Conservation (phyloP, 306 rosid genomes). For the Quercus cerris region DNA sequence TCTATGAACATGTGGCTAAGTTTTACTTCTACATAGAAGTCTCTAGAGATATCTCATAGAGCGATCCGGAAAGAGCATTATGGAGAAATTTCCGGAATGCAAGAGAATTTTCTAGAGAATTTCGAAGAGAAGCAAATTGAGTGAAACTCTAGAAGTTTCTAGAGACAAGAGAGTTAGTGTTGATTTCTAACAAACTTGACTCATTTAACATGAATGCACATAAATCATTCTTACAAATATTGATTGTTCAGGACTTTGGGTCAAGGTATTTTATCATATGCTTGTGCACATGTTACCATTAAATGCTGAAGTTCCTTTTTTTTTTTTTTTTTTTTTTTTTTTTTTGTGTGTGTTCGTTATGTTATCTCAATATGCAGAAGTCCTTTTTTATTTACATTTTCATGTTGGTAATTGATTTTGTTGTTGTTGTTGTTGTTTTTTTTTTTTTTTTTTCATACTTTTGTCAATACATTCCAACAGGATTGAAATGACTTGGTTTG, state of each 20-base stretch:
- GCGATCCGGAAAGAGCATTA: too few relatives aligned
- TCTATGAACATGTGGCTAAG: too few relatives aligned
- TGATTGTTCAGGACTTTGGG: constrained; percentile 92
- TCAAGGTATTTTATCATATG: constrained; percentile 50
- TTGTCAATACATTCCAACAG: constrained; percentile 38
- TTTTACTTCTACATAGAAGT: too few relatives aligned
- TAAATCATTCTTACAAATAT: constrained; percentile 89
- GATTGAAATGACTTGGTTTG: constrained; percentile 72
- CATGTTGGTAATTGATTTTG: too few relatives aligned
- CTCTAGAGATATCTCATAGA: too few relatives aligned
- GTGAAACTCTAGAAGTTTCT: too few relatives aligned
- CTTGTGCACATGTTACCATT: not conserved
- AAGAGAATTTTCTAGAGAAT: too few relatives aligned
- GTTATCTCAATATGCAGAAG: not conserved
- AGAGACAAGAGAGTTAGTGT: too few relatives aligned
- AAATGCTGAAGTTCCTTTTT: not conserved
- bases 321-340: not conserved
- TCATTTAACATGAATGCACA: constrained; percentile 97
- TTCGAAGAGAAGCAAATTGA: too few relatives aligned
- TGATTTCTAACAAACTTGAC: constrained; percentile 13
- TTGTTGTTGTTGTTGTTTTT: not conserved
- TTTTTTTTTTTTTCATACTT: not conserved
- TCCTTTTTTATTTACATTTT: too few relatives aligned
- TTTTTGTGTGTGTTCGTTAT: not conserved
- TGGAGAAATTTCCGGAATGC: too few relatives aligned